Conservation (phyloP, 208 protist species). For the Naegleria gruberi region DNA sequence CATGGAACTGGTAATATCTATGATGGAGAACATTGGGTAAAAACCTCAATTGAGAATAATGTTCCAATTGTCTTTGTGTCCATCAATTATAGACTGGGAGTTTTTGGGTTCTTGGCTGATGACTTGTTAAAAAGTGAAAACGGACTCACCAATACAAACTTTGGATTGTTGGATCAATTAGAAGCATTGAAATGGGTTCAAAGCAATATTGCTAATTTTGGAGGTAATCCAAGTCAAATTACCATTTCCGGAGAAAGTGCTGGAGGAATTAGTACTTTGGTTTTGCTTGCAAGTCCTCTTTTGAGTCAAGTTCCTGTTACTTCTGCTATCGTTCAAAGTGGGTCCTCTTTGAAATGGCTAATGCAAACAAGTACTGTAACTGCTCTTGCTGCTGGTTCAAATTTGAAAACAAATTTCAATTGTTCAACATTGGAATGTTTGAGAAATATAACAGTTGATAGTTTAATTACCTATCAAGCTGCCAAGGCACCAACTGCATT, state of each 20-base stretch:
- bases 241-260: constrained; percentile 21
- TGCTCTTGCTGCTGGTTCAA: neutral
- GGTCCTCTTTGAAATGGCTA: neutral
- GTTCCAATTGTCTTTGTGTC: constrained; percentile 42
- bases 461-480: neutral
- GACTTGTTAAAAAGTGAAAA: neutral
- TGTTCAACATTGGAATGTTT: neutral
- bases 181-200: constrained; percentile 32
- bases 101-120: constrained; percentile 42
- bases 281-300: neutral
- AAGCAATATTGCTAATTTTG: constrained; percentile 35
- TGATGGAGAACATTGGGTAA: neutral
- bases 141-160: constrained; percentile 24
- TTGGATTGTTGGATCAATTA: constrained; percentile 33
- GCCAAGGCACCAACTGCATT: neutral
- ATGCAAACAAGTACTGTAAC: neutral
- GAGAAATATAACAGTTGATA: neutral
- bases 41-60: neutral
- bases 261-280: constrained; percentile 5
- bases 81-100: constrained; percentile 51
- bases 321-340: neutral
- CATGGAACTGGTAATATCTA: neutral
- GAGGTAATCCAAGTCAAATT: constrained; percentile 17
- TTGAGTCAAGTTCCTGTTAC: neutral
- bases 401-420: neutral